These are phyloP conservation scores for Lotus japonicus DNA, from an alignment of 306 rosid species.

Conservation along the genomic window DNA sequence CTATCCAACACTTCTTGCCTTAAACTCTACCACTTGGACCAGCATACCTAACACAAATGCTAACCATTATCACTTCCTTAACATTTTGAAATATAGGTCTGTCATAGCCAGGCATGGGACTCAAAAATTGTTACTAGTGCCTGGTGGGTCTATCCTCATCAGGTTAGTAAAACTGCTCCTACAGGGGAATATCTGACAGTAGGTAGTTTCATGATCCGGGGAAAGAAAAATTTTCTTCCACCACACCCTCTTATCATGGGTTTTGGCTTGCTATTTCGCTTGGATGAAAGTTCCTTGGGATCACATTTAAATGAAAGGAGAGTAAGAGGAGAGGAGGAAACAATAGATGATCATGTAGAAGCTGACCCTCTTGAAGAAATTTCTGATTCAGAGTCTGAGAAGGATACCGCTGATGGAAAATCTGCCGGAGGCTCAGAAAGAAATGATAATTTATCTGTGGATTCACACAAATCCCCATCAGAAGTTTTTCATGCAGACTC, in stretches of 20 bases:
- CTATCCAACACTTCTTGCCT: neutral
- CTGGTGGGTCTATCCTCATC: slow-evolving; percentile 99
- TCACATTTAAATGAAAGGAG: slow-evolving; percentile 96
- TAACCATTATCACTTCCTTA: neutral
- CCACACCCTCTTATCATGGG: slow-evolving; percentile 99
- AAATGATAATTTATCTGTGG: slow-evolving; percentile 28
- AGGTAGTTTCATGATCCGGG: slow-evolving; percentile 97
- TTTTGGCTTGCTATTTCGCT: slow-evolving; percentile 84
- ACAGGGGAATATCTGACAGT: slow-evolving; percentile 97
- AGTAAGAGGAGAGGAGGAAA: slow-evolving; percentile 97
- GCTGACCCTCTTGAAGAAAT: slow-evolving; percentile 47
- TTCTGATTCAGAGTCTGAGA: slow-evolving; percentile 70
- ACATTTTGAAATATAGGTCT: slow-evolving; percentile 56
- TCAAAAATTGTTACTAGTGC: slow-evolving; percentile 99
- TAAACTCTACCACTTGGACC: neutral
- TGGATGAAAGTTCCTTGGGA: slow-evolving; percentile 98
- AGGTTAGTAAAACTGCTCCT: slow-evolving; percentile 99
- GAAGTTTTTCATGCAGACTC: slow-evolving; percentile 28
- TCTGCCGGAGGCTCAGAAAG: slow-evolving; percentile 32
- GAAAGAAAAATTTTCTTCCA: slow-evolving; percentile 93
- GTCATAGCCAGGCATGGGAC: slow-evolving; percentile 99
- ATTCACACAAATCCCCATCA: slow-evolving; percentile 14
- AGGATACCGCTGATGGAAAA: slow-evolving; percentile 37
- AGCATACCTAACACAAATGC: neutral
- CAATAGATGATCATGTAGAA: slow-evolving; percentile 54